Base-by-base conservation (phyloP, 441 rosid genomes). In the Arabidopsis lyrata region DNA sequence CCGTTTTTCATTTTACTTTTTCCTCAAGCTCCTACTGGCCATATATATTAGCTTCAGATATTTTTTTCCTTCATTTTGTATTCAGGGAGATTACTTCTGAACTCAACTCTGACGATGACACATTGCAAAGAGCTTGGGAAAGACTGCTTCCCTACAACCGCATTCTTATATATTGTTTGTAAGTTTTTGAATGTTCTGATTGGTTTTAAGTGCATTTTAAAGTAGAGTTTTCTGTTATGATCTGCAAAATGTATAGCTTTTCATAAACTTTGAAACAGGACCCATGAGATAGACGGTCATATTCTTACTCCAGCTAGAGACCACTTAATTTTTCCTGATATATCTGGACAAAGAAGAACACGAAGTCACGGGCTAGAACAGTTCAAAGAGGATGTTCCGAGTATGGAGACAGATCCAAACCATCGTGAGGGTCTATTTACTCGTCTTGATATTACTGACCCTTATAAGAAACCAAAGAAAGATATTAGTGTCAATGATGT, bases 121-220 rank as follows among this genome's bases (percentile, higher is more conserved):
- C 47, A 36, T 16, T 76, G 36, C 75, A 24, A 63, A 86, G 97
- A 82, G 84, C 91, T 56, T 91, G 97, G 95, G 85, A 76, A 24
- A 67, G 14, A 69, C 80, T 82, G 64, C 77, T 91, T 77, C 86
- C 89, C 2, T 76, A 84, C 74, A 78, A 74, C 36, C 78, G 86
- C 71, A 80, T 89, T 72, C 81, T 91, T 62, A 87, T 91, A 64
- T 87, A 84, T 80, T 89, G 97, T 83, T 49, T 82, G 95, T 87
- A 83, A 80, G 90, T 76, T 77, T 50, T 6, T 38, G 38, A 44
- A 35, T 27, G 27, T 20, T 39, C 48, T 76, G 9, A 44, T 22
- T 13, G 24, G 24, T 45, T 45, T 47, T 29, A 16, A 61, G 24
- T 53, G 73, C 68, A 41, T 50, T 45, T 29, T 2, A 50, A 49